Base-by-base conservation (phyloP, 345 rosid species). In the Populus davidiana region DNA sequence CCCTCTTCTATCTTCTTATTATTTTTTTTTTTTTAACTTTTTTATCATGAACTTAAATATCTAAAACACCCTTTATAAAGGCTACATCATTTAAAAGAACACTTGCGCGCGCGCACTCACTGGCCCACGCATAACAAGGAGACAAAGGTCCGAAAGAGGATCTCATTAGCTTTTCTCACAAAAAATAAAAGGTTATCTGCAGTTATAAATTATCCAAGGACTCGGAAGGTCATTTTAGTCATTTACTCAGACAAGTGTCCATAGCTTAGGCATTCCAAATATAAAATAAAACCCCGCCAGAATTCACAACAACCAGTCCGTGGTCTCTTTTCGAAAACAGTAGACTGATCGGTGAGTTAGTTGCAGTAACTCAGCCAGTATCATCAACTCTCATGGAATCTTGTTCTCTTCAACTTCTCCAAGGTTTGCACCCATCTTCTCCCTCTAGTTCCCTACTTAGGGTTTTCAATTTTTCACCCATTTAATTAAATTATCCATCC, bases 281-380 rank as follows among this genome's bases (percentile, higher is more conserved):
- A 38, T 38, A 56, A n/a, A 14, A 25, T 41, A 10, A 41, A 41
- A 41, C 44, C 44, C 59, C 6, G 76, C 54, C 68, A 35, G 36
- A 36, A 14, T 44, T 67, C 67, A 54, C 61, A 76, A 25, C 79
- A 52, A 76, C 74, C 69, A 39, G 64, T 41, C 44, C 44, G 13
- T 41, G 14, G 14, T 59, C 62, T 76, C 73, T 69, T 20, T 21
- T 1, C 21, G 33, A 62, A 31, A 10, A 29, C 23, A 13, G 29
- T 14, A 77, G 80, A 77, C 80, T 68, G 70, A 70, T 16, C 8
- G 80, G 35, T 75, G 61, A 4, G 64, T 23, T 5, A 59, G 64
- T 59, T 59, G 29, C 64, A n/a, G 64, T 4, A 59, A 5, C 8
- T 18, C 62, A 41, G 23, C 27, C 23, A 23, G 50, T 25, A 50